These are phyloP conservation scores for Spergularia marina DNA, from an alignment of 148 eudicot species.

Conservation along the genomic window DNA sequence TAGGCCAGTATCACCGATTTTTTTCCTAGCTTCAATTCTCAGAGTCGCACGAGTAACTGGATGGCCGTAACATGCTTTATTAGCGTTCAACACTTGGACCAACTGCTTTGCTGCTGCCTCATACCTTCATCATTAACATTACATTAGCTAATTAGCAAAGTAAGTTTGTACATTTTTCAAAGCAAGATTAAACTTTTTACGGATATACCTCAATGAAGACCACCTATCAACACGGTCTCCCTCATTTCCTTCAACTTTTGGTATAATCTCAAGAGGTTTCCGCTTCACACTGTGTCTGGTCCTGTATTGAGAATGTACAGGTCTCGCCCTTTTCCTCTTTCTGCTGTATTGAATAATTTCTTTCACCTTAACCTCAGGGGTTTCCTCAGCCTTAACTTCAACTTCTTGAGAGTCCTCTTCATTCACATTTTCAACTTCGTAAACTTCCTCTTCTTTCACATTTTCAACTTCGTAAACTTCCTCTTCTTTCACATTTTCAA, in stretches of 20 bases:
- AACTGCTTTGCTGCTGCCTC: slow-evolving; percentile 58
- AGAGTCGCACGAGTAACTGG: slow-evolving; percentile 66
- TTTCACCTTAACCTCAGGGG: slow-evolving; percentile 20
- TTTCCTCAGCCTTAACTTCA: slow-evolving; percentile 15
- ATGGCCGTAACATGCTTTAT: slow-evolving; percentile 48
- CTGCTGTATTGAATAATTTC: slow-evolving; percentile 17
- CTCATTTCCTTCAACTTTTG: slow-evolving; percentile 10
- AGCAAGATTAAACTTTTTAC: not conserved
- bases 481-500: not conserved
- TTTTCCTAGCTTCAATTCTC: slow-evolving; percentile 71
- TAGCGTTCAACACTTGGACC: slow-evolving; percentile 59
- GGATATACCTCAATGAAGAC: slow-evolving; percentile 34
- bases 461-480: not conserved
- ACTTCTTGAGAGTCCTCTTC: not conserved
- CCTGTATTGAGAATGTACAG: slow-evolving; percentile 18
- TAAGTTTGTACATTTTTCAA: not conserved
- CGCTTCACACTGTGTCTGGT: slow-evolving; percentile 2
- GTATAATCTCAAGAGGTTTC: slow-evolving; percentile 6
- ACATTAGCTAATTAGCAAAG: slow-evolving; percentile 9
- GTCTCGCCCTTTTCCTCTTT: slow-evolving; percentile 30
- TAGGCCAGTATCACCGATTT: slow-evolving; percentile 88
- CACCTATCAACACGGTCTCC: slow-evolving; percentile 30
- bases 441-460: not conserved
- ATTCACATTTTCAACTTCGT: not conserved
- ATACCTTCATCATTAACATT: slow-evolving; percentile 47